These are phyloP conservation scores for Crassisporium funariophilum DNA, from an alignment of 768 basidiomycete species.

Conservation along the genomic window DNA sequence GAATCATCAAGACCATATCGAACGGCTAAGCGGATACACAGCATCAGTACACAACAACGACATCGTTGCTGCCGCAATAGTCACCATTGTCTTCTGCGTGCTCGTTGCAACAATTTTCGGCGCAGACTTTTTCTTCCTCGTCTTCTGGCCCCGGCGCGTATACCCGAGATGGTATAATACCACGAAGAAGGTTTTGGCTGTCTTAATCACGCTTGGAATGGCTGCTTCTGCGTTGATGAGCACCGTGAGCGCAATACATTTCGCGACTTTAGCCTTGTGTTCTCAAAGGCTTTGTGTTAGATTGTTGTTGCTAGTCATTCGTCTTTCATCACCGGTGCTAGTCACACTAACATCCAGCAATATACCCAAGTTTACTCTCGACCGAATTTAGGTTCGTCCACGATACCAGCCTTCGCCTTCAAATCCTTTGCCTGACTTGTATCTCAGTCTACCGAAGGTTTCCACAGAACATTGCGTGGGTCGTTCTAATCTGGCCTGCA, in stretches of 20 bases:
- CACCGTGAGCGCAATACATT: conserved; percentile 26
- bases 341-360: conserved; percentile 11
- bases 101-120: conserved; percentile 39
- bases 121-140: conserved; percentile 38
- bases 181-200: conserved; percentile 22
- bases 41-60: conserved; percentile 33
- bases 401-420: not conserved
- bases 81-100: conserved; percentile 37
- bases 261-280: not conserved
- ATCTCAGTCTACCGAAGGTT: conserved; percentile 30
- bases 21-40: conserved; percentile 10
- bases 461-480: conserved; percentile 33
- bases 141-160: conserved; percentile 32
- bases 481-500: conserved; percentile 35
- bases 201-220: conserved; percentile 28
- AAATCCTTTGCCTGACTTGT: not conserved
- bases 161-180: conserved; percentile 36
- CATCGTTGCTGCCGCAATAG: conserved; percentile 28
- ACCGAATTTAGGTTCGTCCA: conserved; percentile 28
- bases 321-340: conserved; percentile 28
- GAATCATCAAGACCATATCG: conserved; percentile 28
- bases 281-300: conserved; percentile 11
- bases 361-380: conserved; percentile 23
- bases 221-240: conserved; percentile 29
- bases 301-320: conserved; percentile 29